A percentile compares a stretch with the other conserved stretches of the same genome.
Evolutionary conservation across 306 rosid genomes (phyloP).

Genomic region (Sicyos edulis): DNA sequence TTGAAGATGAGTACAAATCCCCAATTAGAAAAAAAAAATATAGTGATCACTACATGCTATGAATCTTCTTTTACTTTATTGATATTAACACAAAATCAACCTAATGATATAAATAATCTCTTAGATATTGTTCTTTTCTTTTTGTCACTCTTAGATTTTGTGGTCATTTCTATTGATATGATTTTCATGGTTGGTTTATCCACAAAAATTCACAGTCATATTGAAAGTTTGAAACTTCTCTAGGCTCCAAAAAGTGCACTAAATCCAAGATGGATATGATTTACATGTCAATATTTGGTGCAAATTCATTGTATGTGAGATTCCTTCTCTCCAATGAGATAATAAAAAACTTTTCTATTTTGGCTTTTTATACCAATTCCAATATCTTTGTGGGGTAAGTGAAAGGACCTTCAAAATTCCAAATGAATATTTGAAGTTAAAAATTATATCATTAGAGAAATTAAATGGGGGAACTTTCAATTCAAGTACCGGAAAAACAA

Average conservation of each 20-base stretch:
- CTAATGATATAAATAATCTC: neutral
- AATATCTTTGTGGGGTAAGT: neutral
- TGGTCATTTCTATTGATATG: neutral
- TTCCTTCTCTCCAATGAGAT: neutral
- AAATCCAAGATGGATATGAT: slow-evolving; percentile 12
- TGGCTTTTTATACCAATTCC: neutral
- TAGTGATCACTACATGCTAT: neutral
- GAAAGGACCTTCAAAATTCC: neutral
- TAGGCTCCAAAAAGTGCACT: neutral
- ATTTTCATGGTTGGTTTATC: slow-evolving; percentile 1
- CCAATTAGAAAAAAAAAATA: neutral
- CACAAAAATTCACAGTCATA: neutral
- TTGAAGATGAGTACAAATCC: neutral
- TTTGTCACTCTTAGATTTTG: neutral
- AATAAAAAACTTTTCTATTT: neutral
- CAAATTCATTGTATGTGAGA: neutral
- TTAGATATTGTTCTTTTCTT: neutral
- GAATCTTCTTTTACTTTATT: neutral
- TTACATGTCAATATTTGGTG: neutral
- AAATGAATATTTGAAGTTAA: neutral
- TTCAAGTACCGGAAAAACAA: neutral
- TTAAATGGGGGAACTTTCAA: neutral
- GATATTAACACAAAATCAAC: neutral
- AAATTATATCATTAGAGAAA: neutral
- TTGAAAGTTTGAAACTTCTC: neutral